Evolutionary conservation across 441 rosid genomes (phyloP), one percentile per base, ranked within the genome.

Genomic region (Oxalis stricta): DNA sequence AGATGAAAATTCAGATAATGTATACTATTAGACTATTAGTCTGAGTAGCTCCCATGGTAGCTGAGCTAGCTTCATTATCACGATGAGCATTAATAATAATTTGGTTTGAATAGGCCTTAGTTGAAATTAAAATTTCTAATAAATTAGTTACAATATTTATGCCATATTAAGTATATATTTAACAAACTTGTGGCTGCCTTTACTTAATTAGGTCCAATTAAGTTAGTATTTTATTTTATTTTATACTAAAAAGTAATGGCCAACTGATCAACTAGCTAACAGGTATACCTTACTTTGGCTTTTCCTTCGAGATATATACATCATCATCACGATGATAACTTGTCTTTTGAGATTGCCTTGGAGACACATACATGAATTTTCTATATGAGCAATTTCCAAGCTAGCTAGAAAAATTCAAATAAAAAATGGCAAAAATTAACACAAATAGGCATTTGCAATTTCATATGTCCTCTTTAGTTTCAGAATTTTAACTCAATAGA

Each of bases 311-410:
- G 42, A 26, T 24, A 24, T 24, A 24, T 24, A 35, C 55, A 51
- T 50, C 53, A 44, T 18, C 18, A 44, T 19, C n/a, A 37, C 38
- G n/a, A n/a, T n/a, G n/a, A n/a, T n/a, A 42, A 18, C 33, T 41
- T 66, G 71, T 48, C 72, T 55, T 61, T 60, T 63, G 71, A 38
- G 60, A 41, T 52, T 51, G 35, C 34, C 29, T 58, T 40, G 42
- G 53, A 51, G 71, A 50, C 63, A 50, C 46, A 30, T 33, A 47
- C 52, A 50, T n/a, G n/a, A n/a, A n/a, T n/a, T n/a, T n/a, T n/a
- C n/a, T n/a, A n/a, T n/a, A n/a, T n/a, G n/a, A n/a, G n/a, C n/a
- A n/a, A n/a, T n/a, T n/a, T n/a, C n/a, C n/a, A n/a, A n/a, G n/a
- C 30, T 51, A 24, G 31, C 18, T 37, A 38, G 34, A 43, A 26